Evolutionary conservation across 1,284 basidiomycete genomes (phyloP), one percentile per base, ranked within the genome.

Genomic region (Sanghuangporus sanghuang): DNA sequence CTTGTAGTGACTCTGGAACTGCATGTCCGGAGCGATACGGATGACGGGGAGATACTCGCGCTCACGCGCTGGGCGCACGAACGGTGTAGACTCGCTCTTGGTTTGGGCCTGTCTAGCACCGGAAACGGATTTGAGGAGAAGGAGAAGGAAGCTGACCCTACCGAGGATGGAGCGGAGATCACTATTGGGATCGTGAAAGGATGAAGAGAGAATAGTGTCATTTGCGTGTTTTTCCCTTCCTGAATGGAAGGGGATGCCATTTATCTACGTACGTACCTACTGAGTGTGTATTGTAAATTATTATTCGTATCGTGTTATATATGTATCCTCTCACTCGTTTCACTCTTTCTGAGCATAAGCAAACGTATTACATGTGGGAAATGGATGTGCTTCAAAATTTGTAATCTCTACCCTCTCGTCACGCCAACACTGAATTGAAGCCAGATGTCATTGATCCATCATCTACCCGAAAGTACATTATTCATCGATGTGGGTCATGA

Each of bases 1-100:
- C 76, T 96, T 49, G 85, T 96, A n/a, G 86, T 93, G 23, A 93
- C 93, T 21, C 76, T 96, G 38, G 86, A 90, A 68, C 76, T 94
- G 48, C 92, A 93, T 69, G 90, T 96, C 16, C 77, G 81, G 57
- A 74, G 80, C 42, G 87, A 90, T 63, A 70, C 92, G 42, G 79
- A 79, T 7, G 93, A 96, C 73, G 80, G 81, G 42, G 92, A 93
- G 57, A 81, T 94, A 48, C 70, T 96, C 56, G 80, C 79, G 68
- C 75, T 93, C 53, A 92, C 90, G 39, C 76, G 77, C 50, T 91
- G 88, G 85, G 87, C 87, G 36, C 85, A 85, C 79, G 87, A 90
- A 70, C 81, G 81, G 57, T 84, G 83, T 70, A 76, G 79, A 46
- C 73, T 72, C 54, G 77, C 76, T 55, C 71, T 74, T 57, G 72